A percentile compares a stretch with the other conserved stretches of the same genome.
phyloP scores from a whole-genome alignment of 305 asterid genomes.

The Fraxinus paxiana region DNA sequence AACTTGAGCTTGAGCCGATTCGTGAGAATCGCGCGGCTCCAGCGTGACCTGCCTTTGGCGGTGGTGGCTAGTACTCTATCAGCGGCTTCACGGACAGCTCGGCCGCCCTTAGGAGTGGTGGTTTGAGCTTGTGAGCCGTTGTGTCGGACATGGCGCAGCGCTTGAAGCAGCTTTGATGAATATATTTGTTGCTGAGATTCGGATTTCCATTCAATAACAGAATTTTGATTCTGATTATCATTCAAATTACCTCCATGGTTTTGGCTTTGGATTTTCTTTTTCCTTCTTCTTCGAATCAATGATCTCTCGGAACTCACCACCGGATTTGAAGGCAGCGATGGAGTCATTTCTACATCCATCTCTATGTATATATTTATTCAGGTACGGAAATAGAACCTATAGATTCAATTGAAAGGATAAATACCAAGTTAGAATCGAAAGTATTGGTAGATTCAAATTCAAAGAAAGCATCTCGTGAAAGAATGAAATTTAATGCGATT shows the following conservation, averaged over 20 bases:
- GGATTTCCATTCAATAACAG: constrained; percentile 63
- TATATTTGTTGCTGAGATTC: constrained; percentile 77
- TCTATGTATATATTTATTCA: background rate
- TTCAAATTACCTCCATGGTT: constrained; percentile 16
- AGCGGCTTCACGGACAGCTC: constrained; percentile 69
- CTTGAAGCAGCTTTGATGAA: constrained; percentile 75
- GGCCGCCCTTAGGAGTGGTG: constrained; percentile 14
- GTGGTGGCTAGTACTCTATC: constrained; percentile 69
- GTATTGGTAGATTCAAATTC: constrained; percentile 28
- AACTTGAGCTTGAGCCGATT: constrained; percentile 68
- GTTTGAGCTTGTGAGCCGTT: constrained; percentile 13
- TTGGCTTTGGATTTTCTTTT: constrained; percentile 42
- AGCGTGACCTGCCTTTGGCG: constrained; percentile 79
- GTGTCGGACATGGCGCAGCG: constrained; percentile 65
- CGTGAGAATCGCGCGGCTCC: constrained; percentile 92
- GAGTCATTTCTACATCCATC: constrained; percentile 26
- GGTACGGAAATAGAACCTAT: constrained; percentile 28
- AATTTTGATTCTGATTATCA: background rate
- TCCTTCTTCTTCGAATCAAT: constrained; percentile 45
- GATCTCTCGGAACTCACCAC: constrained; percentile 49
- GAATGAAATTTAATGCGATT: background rate
- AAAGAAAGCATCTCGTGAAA: constrained; percentile 12
- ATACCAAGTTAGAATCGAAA: constrained; percentile 27
- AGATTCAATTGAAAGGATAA: constrained; percentile 31
- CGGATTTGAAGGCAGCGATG: constrained; percentile 44